Evolutionary conservation across 2,329 filamentous ascomycete genomes (phyloP), one percentile per base, ranked within the genome.

Genomic region (Calycina marina): DNA sequence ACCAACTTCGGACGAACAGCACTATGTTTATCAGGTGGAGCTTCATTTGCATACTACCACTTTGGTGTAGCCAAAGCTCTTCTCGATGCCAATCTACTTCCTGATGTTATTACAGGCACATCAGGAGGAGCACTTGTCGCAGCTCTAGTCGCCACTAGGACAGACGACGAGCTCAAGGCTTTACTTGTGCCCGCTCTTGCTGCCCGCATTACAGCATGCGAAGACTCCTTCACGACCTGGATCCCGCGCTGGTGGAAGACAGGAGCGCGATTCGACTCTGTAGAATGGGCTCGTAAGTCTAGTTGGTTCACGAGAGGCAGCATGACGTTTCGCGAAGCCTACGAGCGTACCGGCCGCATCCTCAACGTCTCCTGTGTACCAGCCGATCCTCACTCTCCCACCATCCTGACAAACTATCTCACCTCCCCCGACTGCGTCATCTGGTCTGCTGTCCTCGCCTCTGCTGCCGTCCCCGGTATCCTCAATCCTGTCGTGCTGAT

Each of bases 381-480:
- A 1, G 86, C 88, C 0, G 90, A 98, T 53, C 90, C 88, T 12
- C 85, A 98, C 56, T 92, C 83, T 26, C 88, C 75, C 2, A 76
- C 49, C 0, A 93, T 98, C 42, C 66, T 98, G 5, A 84, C 84
- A 50, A 98, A 98, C 57, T 93, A 96, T 53, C 69, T 94, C 18
- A 96, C 90, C 2, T 81, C 80, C 14, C 90, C 90, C 0, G 85
- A 98, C 59, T 98, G 90, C 51, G 90, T 98, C 25, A 92, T 98
- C 40, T 98, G 92, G 90, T 93, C 85, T 8, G 88, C 90, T 2
- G 85, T 96, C 3, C 61, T 98, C 27, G 90, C 90, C 1, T 94
- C 86, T 4, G 90, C 90, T 4, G 90, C 90, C 4, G 90, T 98
- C 0, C 90, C 90, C 0, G 90, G 90, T 2, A 96, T 98, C 36